Conservation (phyloP, 2,329 filamentous ascomycete genomes). For the Eurotiales sp. region DNA sequence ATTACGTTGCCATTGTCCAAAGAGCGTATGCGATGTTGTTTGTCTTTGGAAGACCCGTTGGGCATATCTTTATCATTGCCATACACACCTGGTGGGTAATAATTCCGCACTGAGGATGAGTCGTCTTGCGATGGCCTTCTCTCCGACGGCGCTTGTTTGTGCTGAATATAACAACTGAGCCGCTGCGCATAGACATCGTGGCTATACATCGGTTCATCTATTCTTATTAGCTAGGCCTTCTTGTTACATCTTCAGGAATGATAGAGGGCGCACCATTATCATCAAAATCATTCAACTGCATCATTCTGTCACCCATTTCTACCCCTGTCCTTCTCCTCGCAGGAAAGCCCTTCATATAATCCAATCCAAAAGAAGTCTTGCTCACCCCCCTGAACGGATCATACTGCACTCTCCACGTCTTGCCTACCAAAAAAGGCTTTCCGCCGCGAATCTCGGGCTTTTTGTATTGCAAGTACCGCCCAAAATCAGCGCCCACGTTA, state of each 20-base stretch:
- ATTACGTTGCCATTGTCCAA: slow-evolving; percentile 51
- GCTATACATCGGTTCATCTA: slow-evolving; percentile 42
- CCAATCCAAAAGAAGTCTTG: slow-evolving; percentile 49
- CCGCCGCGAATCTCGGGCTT: slow-evolving; percentile 47
- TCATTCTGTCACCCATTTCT: slow-evolving; percentile 38
- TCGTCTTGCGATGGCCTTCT: slow-evolving; percentile 12
- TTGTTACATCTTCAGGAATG: not conserved
- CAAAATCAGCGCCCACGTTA: slow-evolving; percentile 48
- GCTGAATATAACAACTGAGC: slow-evolving; percentile 49
- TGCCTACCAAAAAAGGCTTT: slow-evolving; percentile 50
- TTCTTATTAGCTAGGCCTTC: not conserved
- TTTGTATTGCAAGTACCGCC: slow-evolving; percentile 47
- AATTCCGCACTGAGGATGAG: slow-evolving; percentile 31
- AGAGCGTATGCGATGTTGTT: slow-evolving; percentile 39
- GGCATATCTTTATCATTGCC: slow-evolving; percentile 29
- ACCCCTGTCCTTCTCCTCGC: slow-evolving; percentile 10
- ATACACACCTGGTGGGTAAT: slow-evolving; percentile 45
- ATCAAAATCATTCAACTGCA: slow-evolving; percentile 51
- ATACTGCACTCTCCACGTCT: slow-evolving; percentile 48
- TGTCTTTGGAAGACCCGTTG: slow-evolving; percentile 26
- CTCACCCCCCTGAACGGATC: slow-evolving; percentile 51
- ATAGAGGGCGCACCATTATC: slow-evolving; percentile 24
- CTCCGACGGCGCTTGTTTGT: slow-evolving; percentile 39
- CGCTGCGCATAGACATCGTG: slow-evolving; percentile 51
- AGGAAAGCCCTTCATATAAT: slow-evolving; percentile 49